These are phyloP conservation scores for Penicillium sp. DNA, from an alignment of 2,329 filamentous ascomycete species.

Conservation along the genomic window DNA sequence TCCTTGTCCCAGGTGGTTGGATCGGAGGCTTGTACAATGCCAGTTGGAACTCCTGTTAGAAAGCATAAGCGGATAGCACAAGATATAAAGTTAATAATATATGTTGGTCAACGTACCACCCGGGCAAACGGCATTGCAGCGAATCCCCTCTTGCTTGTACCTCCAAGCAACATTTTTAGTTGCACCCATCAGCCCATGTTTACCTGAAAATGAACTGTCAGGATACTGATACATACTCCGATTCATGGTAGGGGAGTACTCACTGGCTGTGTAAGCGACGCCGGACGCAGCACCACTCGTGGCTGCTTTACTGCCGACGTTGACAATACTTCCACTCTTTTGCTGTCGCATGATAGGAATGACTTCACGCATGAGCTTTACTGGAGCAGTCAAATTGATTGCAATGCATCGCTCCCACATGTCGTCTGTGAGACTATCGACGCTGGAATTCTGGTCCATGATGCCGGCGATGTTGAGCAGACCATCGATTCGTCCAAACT, in stretches of 20 bases:
- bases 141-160: slow-evolving; percentile 45
- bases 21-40: background rate
- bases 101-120: slow-evolving; percentile 24
- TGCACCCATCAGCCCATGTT: slow-evolving; percentile 32
- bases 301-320: slow-evolving; percentile 39
- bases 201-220: background rate
- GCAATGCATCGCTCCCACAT: slow-evolving; percentile 42
- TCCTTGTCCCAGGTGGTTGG: background rate
- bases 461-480: slow-evolving; percentile 48
- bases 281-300: slow-evolving; percentile 40
- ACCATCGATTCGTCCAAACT: slow-evolving; percentile 32
- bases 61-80: background rate
- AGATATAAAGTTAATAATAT: background rate
- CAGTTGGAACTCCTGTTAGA: background rate
- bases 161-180: slow-evolving; percentile 50
- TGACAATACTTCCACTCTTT: slow-evolving; percentile 40
- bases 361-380: slow-evolving; percentile 46
- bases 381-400: slow-evolving; percentile 45
- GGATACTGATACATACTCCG: background rate
- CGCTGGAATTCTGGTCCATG: slow-evolving; percentile 35
- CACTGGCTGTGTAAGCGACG: slow-evolving; percentile 46
- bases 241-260: slow-evolving; percentile 34
- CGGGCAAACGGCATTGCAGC: slow-evolving; percentile 47
- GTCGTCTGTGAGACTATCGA: slow-evolving; percentile 29
- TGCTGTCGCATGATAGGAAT: slow-evolving; percentile 19